phyloP scores from a whole-genome alignment of 1,284 basidiomycete species.

The Schizophyllum commune region DNA sequence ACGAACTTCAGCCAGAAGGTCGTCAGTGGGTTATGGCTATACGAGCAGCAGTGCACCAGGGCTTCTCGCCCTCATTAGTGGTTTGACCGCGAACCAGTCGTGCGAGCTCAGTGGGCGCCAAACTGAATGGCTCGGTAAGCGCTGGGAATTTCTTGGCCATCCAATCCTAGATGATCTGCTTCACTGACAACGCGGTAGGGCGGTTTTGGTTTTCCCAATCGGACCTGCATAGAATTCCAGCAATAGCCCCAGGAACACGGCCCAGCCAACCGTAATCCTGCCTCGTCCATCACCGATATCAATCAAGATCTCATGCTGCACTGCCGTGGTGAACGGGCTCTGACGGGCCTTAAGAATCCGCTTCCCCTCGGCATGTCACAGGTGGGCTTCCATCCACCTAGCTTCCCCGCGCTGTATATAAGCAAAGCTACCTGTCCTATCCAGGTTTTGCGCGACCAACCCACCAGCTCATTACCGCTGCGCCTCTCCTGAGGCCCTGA shows the following conservation, averaged over 20 bases:
- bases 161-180: not conserved
- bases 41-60: not conserved
- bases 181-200: not conserved
- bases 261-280: not conserved
- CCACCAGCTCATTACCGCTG: not conserved
- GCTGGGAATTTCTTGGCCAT: not conserved
- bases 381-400: not conserved
- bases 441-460: too few relatives aligned
- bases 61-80: not conserved
- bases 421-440: not conserved
- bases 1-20: not conserved
- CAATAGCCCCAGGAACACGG: not conserved
- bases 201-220: not conserved
- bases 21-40: not conserved
- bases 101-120: not conserved
- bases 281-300: not conserved
- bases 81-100: not conserved
- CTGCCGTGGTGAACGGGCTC: not conserved
- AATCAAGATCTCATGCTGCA: not conserved
- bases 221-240: not conserved
- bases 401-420: not conserved
- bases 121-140: not conserved
- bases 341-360: not conserved
- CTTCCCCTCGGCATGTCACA: not conserved
- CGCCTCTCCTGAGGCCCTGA: not conserved